A percentile compares a stretch with the other conserved stretches of the same genome.
phyloP scores from a whole-genome alignment of 371 early-diverging fungal species.

The Apophysomyces sp. region DNA sequence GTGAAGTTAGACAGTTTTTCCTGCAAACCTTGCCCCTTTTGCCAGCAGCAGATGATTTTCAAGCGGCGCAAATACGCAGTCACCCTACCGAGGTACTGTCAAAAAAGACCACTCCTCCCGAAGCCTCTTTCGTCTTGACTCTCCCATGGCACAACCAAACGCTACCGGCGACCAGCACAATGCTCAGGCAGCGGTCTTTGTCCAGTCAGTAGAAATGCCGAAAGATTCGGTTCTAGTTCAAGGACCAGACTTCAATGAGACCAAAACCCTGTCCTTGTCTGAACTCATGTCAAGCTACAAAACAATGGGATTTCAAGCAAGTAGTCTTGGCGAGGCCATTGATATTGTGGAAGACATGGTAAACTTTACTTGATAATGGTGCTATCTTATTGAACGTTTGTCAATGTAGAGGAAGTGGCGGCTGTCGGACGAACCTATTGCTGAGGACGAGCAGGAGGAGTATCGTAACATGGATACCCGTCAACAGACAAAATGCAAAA shows the following conservation, averaged over 20 bases:
- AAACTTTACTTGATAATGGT: slow-evolving; percentile 4
- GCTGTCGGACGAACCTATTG: slow-evolving; percentile 81
- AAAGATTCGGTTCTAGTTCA: slow-evolving; percentile 64
- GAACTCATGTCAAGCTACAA: slow-evolving; percentile 71
- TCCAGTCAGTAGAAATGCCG: slow-evolving; percentile 69
- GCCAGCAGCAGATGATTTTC: too few relatives aligned
- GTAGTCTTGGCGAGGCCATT: slow-evolving; percentile 84
- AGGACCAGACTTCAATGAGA: slow-evolving; percentile 91
- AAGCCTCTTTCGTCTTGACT: too few relatives aligned
- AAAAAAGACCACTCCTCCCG: background rate
- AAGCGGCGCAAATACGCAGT: too few relatives aligned
- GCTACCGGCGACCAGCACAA: slow-evolving; percentile 6
- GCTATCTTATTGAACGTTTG: background rate
- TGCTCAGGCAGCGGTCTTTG: slow-evolving; percentile 67
- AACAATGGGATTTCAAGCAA: slow-evolving; percentile 93
- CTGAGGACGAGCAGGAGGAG: slow-evolving; percentile 65
- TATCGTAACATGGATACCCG: slow-evolving; percentile 67
- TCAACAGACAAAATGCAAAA: slow-evolving; percentile 82
- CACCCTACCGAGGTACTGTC: too few relatives aligned
- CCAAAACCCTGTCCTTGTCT: slow-evolving; percentile 55
- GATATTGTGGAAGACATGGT: slow-evolving; percentile 90
- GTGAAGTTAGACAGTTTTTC: too few relatives aligned
- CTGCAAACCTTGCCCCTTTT: too few relatives aligned
- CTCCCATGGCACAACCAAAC: background rate
- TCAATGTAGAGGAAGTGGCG: slow-evolving; percentile 74